Evolutionary conservation across 73 alveolate genomes (phyloP), one percentile per base, ranked within the genome.

Genomic region (Paramecium bursaria): DNA sequence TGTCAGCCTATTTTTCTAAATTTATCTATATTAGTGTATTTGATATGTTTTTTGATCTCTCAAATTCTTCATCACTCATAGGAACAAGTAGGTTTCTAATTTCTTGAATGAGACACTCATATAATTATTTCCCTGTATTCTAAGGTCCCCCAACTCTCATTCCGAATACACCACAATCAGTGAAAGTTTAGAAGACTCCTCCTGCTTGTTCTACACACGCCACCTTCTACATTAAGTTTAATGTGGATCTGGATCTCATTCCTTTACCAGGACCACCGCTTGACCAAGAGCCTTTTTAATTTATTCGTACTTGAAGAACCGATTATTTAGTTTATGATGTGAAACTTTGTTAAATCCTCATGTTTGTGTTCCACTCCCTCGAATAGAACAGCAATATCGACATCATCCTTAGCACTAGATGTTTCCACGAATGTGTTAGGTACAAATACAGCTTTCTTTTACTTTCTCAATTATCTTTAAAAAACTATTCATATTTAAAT

Each of bases 211-310:
- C 82, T 6, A 67, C 55, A 14, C 48, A 61, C 11, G 48, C 30
- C 6, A 61, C 39, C 25, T 30, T 27, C 39, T 61, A 14, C 80
- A 61, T 61, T 33, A 61, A 31, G 39, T 61, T 61, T 7, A 61
- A 44, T 3, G 80, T 61, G 30, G 80, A 33, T 61, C 80, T 61
- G 0, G 80, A 61, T 61, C 80, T 61, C 80, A 61, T 61, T 61
- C 80, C 80, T 33, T 61, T 61, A 61, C 80, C 80, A 30, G 80
- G 80, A 61, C 80, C 80, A 61, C 80, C 80, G 39, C 55, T 61
- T 27, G 80, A 61, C 80, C 80, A 61, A 25, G 80, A 61, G 30
- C 80, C 80, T 61, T n/a, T 61, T 3, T 2, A 61, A 27, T 27
- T 44, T 15, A 61, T 2, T 6, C 30, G 39, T 61, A 61, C 80